These are phyloP conservation scores for Alternaria alternata DNA, from an alignment of 2,329 filamentous ascomycete species.

Conservation along the genomic window DNA sequence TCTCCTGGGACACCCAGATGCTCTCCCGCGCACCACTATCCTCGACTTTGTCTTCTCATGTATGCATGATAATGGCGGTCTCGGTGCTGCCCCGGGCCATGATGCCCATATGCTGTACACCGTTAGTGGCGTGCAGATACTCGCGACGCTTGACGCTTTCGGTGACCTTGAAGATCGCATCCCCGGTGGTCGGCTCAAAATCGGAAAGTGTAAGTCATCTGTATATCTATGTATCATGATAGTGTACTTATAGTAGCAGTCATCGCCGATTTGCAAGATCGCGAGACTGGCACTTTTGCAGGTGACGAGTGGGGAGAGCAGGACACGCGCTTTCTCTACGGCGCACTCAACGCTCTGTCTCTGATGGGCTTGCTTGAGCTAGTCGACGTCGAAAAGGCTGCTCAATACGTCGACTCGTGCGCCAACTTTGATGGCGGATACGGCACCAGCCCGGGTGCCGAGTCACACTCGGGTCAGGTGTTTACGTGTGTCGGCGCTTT, in stretches of 20 bases:
- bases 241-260: slow-evolving; percentile 58
- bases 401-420: slow-evolving; percentile 80
- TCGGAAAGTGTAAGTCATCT: slow-evolving; percentile 76
- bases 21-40: slow-evolving; percentile 79
- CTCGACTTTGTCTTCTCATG: slow-evolving; percentile 97
- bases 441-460: slow-evolving; percentile 85
- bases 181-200: slow-evolving; percentile 71
- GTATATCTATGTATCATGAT: slow-evolving; percentile 1
- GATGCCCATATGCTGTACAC: slow-evolving; percentile 97
- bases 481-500: slow-evolving; percentile 92
- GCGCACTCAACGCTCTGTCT: slow-evolving; percentile 87
- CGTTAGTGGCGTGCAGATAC: slow-evolving; percentile 91
- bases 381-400: slow-evolving; percentile 81
- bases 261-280: slow-evolving; percentile 83
- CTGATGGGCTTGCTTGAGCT: slow-evolving; percentile 77
- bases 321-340: slow-evolving; percentile 94
- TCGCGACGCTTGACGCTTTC: slow-evolving; percentile 85
- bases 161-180: slow-evolving; percentile 79
- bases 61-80: slow-evolving; percentile 86
- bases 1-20: slow-evolving; percentile 81
- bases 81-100: slow-evolving; percentile 91
- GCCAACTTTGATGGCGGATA: slow-evolving; percentile 96
- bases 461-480: slow-evolving; percentile 94
- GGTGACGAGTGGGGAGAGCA: slow-evolving; percentile 97
- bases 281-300: slow-evolving; percentile 82